phyloP scores from a whole-genome alignment of 768 basidiomycete species.

The Boletales sp. region DNA sequence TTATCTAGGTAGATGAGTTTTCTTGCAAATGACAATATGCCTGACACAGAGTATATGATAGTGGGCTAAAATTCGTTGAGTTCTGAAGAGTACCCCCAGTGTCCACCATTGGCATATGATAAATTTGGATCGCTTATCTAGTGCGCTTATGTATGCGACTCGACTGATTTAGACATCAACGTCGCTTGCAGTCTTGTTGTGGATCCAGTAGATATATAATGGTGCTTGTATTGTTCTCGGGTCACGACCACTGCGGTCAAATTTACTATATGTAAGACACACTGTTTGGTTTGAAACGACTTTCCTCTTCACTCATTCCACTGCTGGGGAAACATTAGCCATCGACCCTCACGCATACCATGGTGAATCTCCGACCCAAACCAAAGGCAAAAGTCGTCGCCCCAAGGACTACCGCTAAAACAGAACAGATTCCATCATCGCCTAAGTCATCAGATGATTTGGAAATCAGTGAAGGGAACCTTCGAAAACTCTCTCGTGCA shows the following conservation, averaged over 20 bases:
- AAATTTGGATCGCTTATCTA: background rate
- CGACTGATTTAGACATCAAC: too few relatives aligned
- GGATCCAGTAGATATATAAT: slow-evolving; percentile 4
- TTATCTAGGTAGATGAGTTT: too few relatives aligned
- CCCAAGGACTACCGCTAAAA: background rate
- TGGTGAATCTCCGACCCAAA: slow-evolving; percentile 7
- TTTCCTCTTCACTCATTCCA: background rate
- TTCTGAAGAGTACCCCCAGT: too few relatives aligned
- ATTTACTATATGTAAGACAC: slow-evolving; percentile 7
- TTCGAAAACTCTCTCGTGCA: slow-evolving; percentile 22
- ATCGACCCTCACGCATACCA: background rate
- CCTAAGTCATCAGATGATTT: background rate
- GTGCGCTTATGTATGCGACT: too few relatives aligned
- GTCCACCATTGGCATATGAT: background rate
- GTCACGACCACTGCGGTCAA: background rate
- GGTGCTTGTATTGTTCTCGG: slow-evolving; percentile 9
- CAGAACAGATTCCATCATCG: background rate
- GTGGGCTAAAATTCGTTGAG: too few relatives aligned
- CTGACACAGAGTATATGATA: too few relatives aligned
- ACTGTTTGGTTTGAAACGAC: background rate
- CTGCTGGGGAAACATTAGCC: background rate
- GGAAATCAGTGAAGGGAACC: slow-evolving; percentile 12
- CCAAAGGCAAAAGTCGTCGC: slow-evolving; percentile 4
- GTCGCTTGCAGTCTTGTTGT: slow-evolving; percentile 12
- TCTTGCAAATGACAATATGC: too few relatives aligned